These are phyloP conservation scores for Xylariaceae sp. DNA, from an alignment of 2,329 filamentous ascomycete species.

Conservation along the genomic window DNA sequence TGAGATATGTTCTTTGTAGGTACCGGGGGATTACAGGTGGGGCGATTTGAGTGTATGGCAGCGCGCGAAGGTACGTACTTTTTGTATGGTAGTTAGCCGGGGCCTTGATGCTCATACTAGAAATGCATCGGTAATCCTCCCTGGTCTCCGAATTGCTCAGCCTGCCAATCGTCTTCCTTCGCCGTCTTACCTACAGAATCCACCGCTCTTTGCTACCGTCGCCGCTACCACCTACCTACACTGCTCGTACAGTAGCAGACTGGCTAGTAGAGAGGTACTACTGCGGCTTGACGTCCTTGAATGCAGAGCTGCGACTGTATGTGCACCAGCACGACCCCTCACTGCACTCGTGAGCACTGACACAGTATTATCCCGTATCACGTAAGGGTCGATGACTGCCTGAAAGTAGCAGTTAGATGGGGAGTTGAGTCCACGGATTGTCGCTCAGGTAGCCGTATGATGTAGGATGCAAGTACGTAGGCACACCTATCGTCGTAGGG, in stretches of 20 bases:
- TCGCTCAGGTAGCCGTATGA: conserved; percentile 10
- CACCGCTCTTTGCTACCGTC: conserved; percentile 19
- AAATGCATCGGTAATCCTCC: not conserved
- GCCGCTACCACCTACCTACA: not conserved
- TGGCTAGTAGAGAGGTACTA: not conserved
- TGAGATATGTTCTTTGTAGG: too few relatives aligned
- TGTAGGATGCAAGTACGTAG: too few relatives aligned
- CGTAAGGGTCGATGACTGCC: conserved; percentile 13
- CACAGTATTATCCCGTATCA: conserved; percentile 8
- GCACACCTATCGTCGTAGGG: conserved; percentile 22
- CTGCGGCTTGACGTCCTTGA: conserved; percentile 16
- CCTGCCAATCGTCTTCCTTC: conserved; percentile 9
- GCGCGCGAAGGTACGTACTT: too few relatives aligned
- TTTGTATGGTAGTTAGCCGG: too few relatives aligned
- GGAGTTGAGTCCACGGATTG: not conserved
- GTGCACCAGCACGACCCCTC: conserved; percentile 14
- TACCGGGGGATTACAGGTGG: too few relatives aligned
- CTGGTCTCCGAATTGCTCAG: conserved; percentile 21
- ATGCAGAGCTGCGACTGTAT: conserved; percentile 11
- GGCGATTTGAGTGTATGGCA: too few relatives aligned
- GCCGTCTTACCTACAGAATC: conserved; percentile 26
- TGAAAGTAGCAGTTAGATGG: not conserved
- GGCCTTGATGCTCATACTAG: too few relatives aligned
- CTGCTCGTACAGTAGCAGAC: not conserved
- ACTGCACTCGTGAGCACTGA: conserved; percentile 22